Conservation (phyloP, 164 flowering plant genomes). For the Macadamia integrifolia region DNA sequence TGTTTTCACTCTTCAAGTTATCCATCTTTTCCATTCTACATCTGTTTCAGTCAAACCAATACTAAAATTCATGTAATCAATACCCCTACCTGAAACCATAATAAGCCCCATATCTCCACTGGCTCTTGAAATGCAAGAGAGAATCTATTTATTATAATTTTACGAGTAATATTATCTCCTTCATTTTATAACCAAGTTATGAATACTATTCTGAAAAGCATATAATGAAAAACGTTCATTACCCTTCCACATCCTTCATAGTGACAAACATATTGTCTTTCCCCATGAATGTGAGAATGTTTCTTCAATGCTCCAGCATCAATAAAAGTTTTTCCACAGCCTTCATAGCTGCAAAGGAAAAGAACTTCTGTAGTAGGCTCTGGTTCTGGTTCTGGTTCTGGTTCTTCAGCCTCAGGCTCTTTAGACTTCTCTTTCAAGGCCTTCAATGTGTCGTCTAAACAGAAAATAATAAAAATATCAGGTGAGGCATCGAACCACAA, state of each 20-base stretch:
- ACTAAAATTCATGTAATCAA: neutral
- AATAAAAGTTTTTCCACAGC: slow-evolving; percentile 94
- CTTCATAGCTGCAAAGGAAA: slow-evolving; percentile 94
- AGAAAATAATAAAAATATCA: neutral
- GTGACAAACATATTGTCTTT: slow-evolving; percentile 84
- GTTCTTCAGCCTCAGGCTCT: slow-evolving; percentile 65
- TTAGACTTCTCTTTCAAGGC: slow-evolving; percentile 58
- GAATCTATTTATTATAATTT: too few relatives aligned
- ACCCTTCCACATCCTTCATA: slow-evolving; percentile 93
- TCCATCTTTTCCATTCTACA: too few relatives aligned
- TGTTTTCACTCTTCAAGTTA: too few relatives aligned
- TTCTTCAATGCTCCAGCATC: slow-evolving; percentile 94
- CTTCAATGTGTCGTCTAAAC: slow-evolving; percentile 56
- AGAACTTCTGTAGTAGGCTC: slow-evolving; percentile 87
- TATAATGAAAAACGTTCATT: slow-evolving; percentile 4
- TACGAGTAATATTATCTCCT: neutral
- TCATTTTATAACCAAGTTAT: neutral
- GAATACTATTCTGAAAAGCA: neutral
- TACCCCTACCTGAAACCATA: neutral
- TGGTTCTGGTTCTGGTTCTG: slow-evolving; percentile 40
- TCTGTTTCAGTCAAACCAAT: too few relatives aligned
- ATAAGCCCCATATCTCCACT: neutral
- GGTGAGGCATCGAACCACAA: neutral
- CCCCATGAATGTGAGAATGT: slow-evolving; percentile 97
- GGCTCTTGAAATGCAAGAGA: too few relatives aligned